phyloP scores from a whole-genome alignment of 768 basidiomycete species.

The Termitomyces sp. region DNA sequence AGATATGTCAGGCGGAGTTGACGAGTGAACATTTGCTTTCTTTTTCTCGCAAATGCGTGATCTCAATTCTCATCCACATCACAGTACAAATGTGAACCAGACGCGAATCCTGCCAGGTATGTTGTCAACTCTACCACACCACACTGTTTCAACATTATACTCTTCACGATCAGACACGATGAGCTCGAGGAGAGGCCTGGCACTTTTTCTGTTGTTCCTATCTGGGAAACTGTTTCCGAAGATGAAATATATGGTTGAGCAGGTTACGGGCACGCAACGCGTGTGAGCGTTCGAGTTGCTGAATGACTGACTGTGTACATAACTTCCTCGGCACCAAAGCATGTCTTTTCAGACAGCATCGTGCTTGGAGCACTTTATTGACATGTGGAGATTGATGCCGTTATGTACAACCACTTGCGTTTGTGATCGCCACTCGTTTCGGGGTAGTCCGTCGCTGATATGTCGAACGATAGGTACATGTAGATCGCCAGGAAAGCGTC shows the following conservation, averaged over 20 bases:
- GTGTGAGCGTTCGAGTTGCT: slow-evolving; percentile 56
- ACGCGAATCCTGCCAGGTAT: slow-evolving; percentile 59
- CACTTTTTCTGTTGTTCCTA: slow-evolving; percentile 83
- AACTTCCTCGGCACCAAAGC: slow-evolving; percentile 68
- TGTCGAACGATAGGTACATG: slow-evolving; percentile 43
- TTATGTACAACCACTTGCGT: slow-evolving; percentile 78
- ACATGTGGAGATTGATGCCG: slow-evolving; percentile 69
- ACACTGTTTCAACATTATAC: not conserved
- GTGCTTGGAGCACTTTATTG: slow-evolving; percentile 61
- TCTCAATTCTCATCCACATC: not conserved
- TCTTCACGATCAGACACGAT: slow-evolving; percentile 52
- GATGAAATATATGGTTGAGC: slow-evolving; percentile 51
- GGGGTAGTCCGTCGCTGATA: slow-evolving; percentile 2
- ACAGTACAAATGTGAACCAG: slow-evolving; percentile 44
- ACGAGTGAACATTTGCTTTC: slow-evolving; percentile 67
- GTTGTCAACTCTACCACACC: not conserved
- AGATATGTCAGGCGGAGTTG: slow-evolving; percentile 67
- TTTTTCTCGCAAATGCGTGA: not conserved
- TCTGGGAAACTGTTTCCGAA: slow-evolving; percentile 86
- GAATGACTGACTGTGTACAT: slow-evolving; percentile 50
- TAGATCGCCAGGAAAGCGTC: slow-evolving; percentile 68
- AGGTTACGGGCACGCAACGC: slow-evolving; percentile 85
- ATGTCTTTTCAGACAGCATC: slow-evolving; percentile 64
- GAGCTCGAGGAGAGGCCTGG: slow-evolving; percentile 94
- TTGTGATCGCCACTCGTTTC: slow-evolving; percentile 19